Base-by-base conservation (phyloP, 108 stramenopile genomes). In the Discostella stelligeroides region DNA sequence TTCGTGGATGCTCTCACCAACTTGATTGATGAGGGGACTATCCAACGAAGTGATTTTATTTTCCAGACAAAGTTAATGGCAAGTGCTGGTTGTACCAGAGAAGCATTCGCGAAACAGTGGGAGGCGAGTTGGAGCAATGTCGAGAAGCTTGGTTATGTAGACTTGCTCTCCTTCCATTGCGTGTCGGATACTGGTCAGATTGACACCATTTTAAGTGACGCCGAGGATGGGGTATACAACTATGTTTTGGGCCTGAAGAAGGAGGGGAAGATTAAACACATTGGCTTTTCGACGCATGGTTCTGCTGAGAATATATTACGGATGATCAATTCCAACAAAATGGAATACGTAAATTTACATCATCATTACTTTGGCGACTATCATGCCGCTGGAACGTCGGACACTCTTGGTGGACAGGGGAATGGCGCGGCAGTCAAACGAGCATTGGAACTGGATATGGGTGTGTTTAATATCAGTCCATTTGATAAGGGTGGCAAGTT, bases 201-300 rank as follows among this genome's bases (percentile, higher is more conserved):
- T 39, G 83, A 87, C 24, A 47, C 45, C 28, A 45, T 75, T 4
- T 43, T 85, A 23, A 49, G 56, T 54, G 85, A 86, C 1, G 60
- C 41, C 15, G 73, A 80, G 9, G 81, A 76, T 59, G 72, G 75
- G 27, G 40, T 77, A n/a, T 76, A 70, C 46, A 61, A 63, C 27
- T 68, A 69, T 41, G 81, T 76, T 4, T 42, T 77, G 28, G 76
- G 73, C 25, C 66, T 75, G 37, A 58, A 84, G 51, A 58, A 47
- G 43, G 80, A 82, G 39, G 85, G 86, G 0, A 86, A 75, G 53
- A 81, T 90, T 14, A 61, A 62, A n/a, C 80, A 84, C 58, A 73
- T 92, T 66, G 91, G 91, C 30, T 92, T 92, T 77, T 82, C 80
- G 40, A 92, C 88, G 13, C 91, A 92, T 76, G 91, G 82, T 0